Conservation (phyloP, 495 filamentous ascomycete species). For the Penicillium parvum region DNA sequence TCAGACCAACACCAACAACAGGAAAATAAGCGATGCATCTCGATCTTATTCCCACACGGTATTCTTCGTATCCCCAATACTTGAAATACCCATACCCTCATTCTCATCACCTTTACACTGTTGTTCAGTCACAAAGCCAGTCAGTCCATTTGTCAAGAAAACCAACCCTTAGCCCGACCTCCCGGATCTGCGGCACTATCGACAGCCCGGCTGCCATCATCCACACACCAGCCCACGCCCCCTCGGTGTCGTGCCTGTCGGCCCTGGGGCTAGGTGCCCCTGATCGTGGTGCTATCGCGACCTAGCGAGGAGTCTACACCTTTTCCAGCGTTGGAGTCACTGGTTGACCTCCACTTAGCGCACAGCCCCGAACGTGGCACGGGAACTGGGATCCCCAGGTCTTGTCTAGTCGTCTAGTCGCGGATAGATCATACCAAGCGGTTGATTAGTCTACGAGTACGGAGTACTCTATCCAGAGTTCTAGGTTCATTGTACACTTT, state of each 20-base stretch:
- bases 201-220: conserved; percentile 15
- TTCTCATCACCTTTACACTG: background rate
- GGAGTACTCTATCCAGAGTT: too few species aligned
- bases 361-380: conserved; percentile 16
- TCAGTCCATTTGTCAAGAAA: conserved; percentile 12
- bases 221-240: conserved; percentile 13
- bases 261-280: conserved; percentile 5
- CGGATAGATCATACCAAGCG: conserved; percentile 6
- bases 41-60: conserved; percentile 2
- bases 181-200: conserved; percentile 30
- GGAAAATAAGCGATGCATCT: background rate
- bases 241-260: conserved; percentile 26
- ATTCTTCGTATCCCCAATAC: conserved; percentile 5
- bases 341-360: conserved; percentile 5
- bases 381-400: background rate
- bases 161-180: conserved; percentile 7
- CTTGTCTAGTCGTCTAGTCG: too few species aligned
- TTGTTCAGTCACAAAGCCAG: too few species aligned
- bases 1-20: conserved; percentile 1
- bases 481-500: too few species aligned
- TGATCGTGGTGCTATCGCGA: conserved; percentile 11
- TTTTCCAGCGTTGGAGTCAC: background rate
- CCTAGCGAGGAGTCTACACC: conserved; percentile 10
- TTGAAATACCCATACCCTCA: conserved; percentile 22
- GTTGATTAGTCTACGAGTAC: background rate